phyloP scores from a whole-genome alignment of 208 protist species.

The Trypanosoma scelopori region DNA sequence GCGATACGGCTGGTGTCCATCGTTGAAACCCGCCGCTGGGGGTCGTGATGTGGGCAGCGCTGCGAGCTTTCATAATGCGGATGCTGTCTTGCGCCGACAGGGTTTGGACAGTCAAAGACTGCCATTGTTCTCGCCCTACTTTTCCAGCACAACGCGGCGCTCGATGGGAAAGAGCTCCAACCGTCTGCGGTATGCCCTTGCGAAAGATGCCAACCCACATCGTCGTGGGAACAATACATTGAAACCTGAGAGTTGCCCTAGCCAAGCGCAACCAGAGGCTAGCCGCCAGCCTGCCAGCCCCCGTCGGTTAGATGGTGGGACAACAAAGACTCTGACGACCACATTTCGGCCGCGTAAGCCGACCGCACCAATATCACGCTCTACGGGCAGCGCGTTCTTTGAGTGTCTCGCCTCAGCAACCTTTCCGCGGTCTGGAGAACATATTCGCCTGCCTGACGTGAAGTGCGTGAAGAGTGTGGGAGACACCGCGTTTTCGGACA shows the following conservation, averaged over 20 bases:
- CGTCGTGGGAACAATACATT: not conserved
- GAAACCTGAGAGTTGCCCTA: not conserved
- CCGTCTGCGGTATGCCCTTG: not conserved
- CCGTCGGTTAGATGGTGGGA: not conserved
- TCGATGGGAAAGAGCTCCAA: not conserved
- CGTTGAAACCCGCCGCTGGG: not conserved
- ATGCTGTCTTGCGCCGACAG: not conserved
- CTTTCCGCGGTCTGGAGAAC: not conserved
- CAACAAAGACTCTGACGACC: not conserved
- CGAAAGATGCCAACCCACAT: not conserved
- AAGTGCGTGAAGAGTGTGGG: not conserved
- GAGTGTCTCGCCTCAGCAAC: not conserved
- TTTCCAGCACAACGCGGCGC: not conserved
- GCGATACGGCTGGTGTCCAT: constrained; percentile 13
- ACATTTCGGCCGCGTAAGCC: not conserved
- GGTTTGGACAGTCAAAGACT: not conserved
- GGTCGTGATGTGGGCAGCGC: not conserved
- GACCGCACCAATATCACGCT: not conserved
- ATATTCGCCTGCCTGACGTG: not conserved
- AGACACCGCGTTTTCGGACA: not conserved
- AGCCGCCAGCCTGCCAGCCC: not conserved
- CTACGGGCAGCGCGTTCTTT: constrained; percentile 4
- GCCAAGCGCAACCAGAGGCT: not conserved
- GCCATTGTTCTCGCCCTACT: constrained; percentile 14
- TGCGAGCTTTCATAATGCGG: no score